These are phyloP conservation scores for Starmerella potacharoeniae DNA, from an alignment of 805 yeast species.

Conservation along the genomic window DNA sequence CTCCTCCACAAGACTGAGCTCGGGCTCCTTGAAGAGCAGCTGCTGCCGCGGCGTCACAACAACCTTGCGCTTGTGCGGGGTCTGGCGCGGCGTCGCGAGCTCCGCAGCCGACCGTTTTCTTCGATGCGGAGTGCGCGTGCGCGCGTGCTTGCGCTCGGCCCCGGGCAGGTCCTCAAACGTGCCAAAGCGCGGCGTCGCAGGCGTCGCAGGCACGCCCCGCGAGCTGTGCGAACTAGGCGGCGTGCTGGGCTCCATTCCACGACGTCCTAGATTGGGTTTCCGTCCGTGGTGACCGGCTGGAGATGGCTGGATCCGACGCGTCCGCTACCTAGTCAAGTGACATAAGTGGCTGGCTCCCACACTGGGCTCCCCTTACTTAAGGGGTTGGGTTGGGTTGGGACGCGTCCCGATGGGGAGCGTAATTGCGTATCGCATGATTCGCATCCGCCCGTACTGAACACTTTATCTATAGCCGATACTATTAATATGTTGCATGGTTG, in stretches of 20 bases:
- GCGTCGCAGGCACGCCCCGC: constrained; percentile 21
- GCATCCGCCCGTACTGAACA: too few relatives aligned
- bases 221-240: constrained; percentile 20
- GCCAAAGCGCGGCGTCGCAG: constrained; percentile 24
- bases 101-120: neutral
- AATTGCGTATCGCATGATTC: neutral
- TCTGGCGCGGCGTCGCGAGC: constrained; percentile 17
- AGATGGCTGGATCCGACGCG: constrained; percentile 5
- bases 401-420: neutral
- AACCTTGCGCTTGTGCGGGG: constrained; percentile 10
- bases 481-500: too few relatives aligned
- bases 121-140: neutral
- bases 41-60: neutral
- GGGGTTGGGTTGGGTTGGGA: too few relatives aligned
- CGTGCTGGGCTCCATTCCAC: constrained; percentile 21
- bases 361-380: neutral
- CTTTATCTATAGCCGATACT: too few relatives aligned
- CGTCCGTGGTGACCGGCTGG: neutral
- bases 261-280: neutral
- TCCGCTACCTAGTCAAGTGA: neutral
- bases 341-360: constrained; percentile 1
- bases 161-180: constrained; percentile 21
- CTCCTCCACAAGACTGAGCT: neutral
- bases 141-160: constrained; percentile 4
- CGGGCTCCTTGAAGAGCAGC: neutral